Evolutionary conservation across 257 asterid genomes (phyloP), one percentile per base, ranked within the genome.

Genomic region (Nicotiana sylvestris): DNA sequence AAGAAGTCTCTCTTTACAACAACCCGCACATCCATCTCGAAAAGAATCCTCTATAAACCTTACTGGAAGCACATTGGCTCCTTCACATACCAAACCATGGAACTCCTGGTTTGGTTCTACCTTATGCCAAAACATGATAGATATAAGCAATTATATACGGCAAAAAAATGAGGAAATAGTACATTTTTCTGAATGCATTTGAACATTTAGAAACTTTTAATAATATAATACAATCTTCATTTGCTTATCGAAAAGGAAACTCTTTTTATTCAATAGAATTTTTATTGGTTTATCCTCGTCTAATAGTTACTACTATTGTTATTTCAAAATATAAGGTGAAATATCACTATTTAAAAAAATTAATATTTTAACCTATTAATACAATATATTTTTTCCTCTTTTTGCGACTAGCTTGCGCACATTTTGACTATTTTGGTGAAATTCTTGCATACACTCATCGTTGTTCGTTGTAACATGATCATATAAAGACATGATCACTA

Each of bases 91-190:
- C 92, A 94, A 87, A 69, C 99, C 99, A 87, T 88, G 97, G 85
- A 96, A 96, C 92, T 96, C 98, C 90, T 94, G 98, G 86, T 96
- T 96, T 90, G 98, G 99, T 83, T 96, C 99, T 94, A 96, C 98
- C 99, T 96, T 92, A 81, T 91, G 87, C 90, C 91, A 89, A 88
- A 87, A 89, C 82, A 88, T 30, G 78, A 70, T 21, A 43, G 79
- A 83, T 82, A 82, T 83, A 35, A 88, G 82, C 84, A 85, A 81
- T 85, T 79, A 87, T 27, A 51, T 43, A 62, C 15, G 17, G 27
- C 37, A 21, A 53, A 82, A 12, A 60, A 51, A 32, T 67, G 18
- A 81, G 65, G 53, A 66, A 49, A 32, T 39, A 65, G 32, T 29
- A 69, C 79, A 66, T 21, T 70, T 17, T 82, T 70, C 7, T 9